phyloP scores from a whole-genome alignment of 106 monocot species.

The Triglochin maritima region DNA sequence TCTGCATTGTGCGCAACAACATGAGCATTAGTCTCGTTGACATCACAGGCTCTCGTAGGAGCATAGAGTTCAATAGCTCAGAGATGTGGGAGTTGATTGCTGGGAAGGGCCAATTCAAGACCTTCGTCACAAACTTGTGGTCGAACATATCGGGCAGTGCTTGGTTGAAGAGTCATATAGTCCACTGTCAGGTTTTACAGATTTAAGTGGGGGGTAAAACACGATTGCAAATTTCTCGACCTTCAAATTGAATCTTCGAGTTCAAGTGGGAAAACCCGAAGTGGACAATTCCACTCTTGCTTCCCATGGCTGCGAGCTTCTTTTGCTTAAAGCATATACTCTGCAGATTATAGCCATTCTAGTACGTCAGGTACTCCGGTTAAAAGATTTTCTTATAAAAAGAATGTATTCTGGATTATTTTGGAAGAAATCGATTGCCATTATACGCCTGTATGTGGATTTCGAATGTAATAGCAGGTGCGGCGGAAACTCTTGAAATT shows the following conservation, averaged over 20 bases:
- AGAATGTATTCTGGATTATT: too few relatives aligned
- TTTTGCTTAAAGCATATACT: too few relatives aligned
- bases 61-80: slow-evolving; percentile 17
- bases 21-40: slow-evolving; percentile 29
- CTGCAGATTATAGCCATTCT: too few relatives aligned
- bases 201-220: slow-evolving; percentile 10
- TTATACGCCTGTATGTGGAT: too few relatives aligned
- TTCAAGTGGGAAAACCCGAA: neutral
- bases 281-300: too few relatives aligned
- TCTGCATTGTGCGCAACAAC: slow-evolving; percentile 19
- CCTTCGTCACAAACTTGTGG: slow-evolving; percentile 40
- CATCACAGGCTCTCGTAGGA: slow-evolving; percentile 15
- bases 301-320: too few relatives aligned
- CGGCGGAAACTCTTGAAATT: too few relatives aligned
- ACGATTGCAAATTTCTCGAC: neutral
- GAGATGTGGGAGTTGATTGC: slow-evolving; percentile 34
- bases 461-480: too few relatives aligned
- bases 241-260: neutral
- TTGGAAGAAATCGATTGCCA: too few relatives aligned
- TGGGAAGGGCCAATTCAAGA: slow-evolving; percentile 40
- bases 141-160: slow-evolving; percentile 38
- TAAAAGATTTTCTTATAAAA: too few relatives aligned
- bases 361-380: too few relatives aligned
- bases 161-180: slow-evolving; percentile 32
- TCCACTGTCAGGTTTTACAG: slow-evolving; percentile 58